Evolutionary conservation across 2,329 filamentous ascomycete genomes (phyloP), one percentile per base, ranked within the genome.

Genomic region (Dactylellina haptotyla): DNA sequence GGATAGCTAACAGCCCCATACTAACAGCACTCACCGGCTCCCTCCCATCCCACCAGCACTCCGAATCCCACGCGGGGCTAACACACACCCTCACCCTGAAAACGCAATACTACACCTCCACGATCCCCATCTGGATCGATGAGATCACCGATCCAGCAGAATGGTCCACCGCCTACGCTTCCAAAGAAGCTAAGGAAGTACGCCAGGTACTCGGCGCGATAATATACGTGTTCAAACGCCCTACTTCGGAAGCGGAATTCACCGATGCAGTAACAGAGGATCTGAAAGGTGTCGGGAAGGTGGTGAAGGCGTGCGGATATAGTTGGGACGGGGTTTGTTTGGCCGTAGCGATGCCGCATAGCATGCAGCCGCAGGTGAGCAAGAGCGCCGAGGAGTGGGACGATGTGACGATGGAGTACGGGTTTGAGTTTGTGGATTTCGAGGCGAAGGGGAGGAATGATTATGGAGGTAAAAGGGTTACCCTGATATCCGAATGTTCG

Each of bases 101-200:
- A 72, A 90, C 87, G 18, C 77, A 82, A 12, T 90, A 90, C 82
- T 90, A 90, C 81, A 83, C 80, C 23, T 84, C 87, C 59, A 82
- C 82, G 0, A 82, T 90, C 2, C 87, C 88, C 45, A 83, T 90
- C 76, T 90, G 88, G 88, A 83, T 90, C n/a, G 88, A 90, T 77
- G 82, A 88, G 48, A 83, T 88, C 59, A 37, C 25, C 8, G 37
- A 46, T 3, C 54, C 73, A 2, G 34, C 62, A 0, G 65, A 73
- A 30, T 90, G 88, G 88, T 82, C 86, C 0, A 79, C 79, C 1
- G 84, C 85, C 0, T 90, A 90, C 76, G 83, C 89, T 0, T 84
- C 85, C 0, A 80, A 83, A 0, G 88, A 89, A 77, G 88, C 88
- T 0, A 82, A 81, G 63, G 88, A 89, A 78, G 88, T 90, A 0